phyloP scores from a whole-genome alignment of 768 basidiomycete genomes.

The Mycena vitilis region DNA sequence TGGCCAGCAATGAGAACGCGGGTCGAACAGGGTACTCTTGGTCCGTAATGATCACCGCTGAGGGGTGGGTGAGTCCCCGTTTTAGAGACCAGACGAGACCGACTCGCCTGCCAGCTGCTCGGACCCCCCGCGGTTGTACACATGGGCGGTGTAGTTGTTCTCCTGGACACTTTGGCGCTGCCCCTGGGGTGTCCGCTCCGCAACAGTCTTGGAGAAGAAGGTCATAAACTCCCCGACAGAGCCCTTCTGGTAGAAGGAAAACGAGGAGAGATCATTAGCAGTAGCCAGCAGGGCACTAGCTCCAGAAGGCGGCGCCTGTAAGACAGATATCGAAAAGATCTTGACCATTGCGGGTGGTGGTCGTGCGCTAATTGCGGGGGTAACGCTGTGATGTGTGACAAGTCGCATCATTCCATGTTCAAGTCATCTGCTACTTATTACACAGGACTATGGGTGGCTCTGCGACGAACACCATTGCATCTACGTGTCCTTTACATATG shows the following conservation, averaged over 20 bases:
- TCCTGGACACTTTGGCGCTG: slow-evolving; percentile 96
- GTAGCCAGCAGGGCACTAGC: slow-evolving; percentile 72
- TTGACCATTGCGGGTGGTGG: slow-evolving; percentile 72
- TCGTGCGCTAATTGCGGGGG: not conserved
- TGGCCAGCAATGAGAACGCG: slow-evolving; percentile 94
- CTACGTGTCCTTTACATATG: slow-evolving; percentile 8
- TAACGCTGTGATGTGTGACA: not conserved
- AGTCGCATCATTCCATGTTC: not conserved
- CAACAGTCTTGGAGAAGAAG: slow-evolving; percentile 94
- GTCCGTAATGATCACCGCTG: slow-evolving; percentile 94
- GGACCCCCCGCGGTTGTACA: slow-evolving; percentile 90
- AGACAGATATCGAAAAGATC: slow-evolving; percentile 83
- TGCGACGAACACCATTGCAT: not conserved
- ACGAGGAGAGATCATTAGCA: slow-evolving; percentile 86
- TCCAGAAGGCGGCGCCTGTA: slow-evolving; percentile 74
- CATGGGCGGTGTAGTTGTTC: slow-evolving; percentile 92
- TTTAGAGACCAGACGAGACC: slow-evolving; percentile 5
- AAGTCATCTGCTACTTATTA: not conserved
- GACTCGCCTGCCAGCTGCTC: slow-evolving; percentile 85
- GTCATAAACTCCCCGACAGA: slow-evolving; percentile 92
- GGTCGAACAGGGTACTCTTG: slow-evolving; percentile 97
- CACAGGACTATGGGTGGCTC: not conserved
- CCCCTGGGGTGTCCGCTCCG: slow-evolving; percentile 86
- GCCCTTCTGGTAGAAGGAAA: slow-evolving; percentile 93
- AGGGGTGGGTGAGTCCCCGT: slow-evolving; percentile 16